phyloP scores from a whole-genome alignment of 768 basidiomycete genomes.

The Hysterangium stoloniferum region DNA sequence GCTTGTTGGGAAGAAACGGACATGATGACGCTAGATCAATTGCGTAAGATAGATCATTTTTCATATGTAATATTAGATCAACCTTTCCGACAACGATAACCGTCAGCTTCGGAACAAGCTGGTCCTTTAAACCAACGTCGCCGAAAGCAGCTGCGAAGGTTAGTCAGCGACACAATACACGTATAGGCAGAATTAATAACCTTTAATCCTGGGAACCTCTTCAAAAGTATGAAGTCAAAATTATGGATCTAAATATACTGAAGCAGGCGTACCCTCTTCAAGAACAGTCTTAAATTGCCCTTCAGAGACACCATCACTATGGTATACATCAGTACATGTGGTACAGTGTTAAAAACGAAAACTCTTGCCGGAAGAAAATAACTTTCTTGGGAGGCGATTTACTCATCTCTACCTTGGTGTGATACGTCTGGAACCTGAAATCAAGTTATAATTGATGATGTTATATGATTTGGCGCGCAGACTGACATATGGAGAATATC shows the following conservation, averaged over 20 bases:
- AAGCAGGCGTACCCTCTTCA: conserved; percentile 39
- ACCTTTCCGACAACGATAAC: conserved; percentile 76
- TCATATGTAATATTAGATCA: conserved; percentile 47
- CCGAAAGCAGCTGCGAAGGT: conserved; percentile 48
- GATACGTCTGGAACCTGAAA: conserved; percentile 5
- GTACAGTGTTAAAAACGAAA: conserved; percentile 1
- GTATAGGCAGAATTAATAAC: conserved; percentile 29
- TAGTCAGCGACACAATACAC: conserved; percentile 5
- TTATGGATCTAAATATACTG: background rate
- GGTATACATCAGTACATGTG: background rate
- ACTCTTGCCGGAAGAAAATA: conserved; percentile 61
- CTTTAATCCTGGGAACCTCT: conserved; percentile 56
- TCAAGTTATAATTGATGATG: background rate
- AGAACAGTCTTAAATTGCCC: conserved; percentile 43
- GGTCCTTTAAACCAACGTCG: conserved; percentile 40
- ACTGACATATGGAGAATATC: conserved; percentile 25
- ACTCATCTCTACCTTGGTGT: conserved; percentile 17
- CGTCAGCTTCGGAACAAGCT: conserved; percentile 48
- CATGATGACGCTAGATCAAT: conserved; percentile 22
- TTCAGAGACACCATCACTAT: conserved; percentile 46
- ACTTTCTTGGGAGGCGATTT: conserved; percentile 53
- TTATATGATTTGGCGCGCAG: background rate
- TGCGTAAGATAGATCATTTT: background rate
- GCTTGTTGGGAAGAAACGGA: conserved; percentile 44
- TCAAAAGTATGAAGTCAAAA: conserved; percentile 1